These are phyloP conservation scores for Xylaria multiplex DNA, from an alignment of 2,329 filamentous ascomycete genomes.

Conservation along the genomic window DNA sequence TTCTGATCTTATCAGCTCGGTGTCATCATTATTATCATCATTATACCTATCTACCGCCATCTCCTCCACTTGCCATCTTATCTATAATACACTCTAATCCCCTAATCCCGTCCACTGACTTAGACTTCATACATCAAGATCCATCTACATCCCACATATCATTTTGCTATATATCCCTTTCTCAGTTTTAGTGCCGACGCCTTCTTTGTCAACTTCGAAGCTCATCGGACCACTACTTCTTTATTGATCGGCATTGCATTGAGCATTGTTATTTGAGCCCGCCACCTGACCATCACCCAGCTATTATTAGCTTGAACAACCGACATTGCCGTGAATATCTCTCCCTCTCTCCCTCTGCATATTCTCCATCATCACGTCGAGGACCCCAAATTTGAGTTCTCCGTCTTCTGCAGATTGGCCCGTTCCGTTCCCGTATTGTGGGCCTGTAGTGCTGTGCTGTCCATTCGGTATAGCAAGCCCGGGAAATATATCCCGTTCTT, in stretches of 20 bases:
- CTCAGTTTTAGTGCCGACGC: neutral
- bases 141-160: constrained; percentile 2
- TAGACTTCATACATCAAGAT: constrained; percentile 1
- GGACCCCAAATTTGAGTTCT: constrained; percentile 17
- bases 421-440: constrained; percentile 19
- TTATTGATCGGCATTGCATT: constrained; percentile 12
- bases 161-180: constrained; percentile 5
- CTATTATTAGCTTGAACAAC: constrained; percentile 10
- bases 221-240: neutral
- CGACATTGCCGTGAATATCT: constrained; percentile 9
- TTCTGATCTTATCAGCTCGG: constrained; percentile 3
- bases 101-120: neutral
- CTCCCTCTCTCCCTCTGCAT: constrained; percentile 11
- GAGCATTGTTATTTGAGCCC: neutral
- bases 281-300: neutral
- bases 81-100: constrained; percentile 21
- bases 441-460: constrained; percentile 22
- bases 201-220: constrained; percentile 10
- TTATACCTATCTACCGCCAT: neutral
- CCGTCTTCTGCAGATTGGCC: constrained; percentile 25
- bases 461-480: constrained; percentile 18
- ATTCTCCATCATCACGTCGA: constrained; percentile 9
- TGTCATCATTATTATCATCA: constrained; percentile 21
- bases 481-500: constrained; percentile 24
- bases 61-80: constrained; percentile 16